Conservation (phyloP, 2,329 filamentous ascomycete species). For the Fusarium sp. region DNA sequence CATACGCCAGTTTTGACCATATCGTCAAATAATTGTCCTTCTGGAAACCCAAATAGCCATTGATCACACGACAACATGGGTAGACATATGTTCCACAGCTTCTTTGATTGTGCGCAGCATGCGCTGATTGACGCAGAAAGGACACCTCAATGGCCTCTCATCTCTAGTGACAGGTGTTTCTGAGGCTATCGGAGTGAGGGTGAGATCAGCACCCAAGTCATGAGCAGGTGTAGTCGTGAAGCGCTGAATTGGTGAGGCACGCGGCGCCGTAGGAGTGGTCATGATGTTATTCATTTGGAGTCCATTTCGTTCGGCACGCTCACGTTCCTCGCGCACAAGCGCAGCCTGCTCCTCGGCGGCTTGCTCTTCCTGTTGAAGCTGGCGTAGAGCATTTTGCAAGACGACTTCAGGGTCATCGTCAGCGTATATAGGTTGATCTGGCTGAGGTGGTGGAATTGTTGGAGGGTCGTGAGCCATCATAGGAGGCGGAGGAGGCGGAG, state of each 20-base stretch:
- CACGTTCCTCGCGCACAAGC: conserved; percentile 63
- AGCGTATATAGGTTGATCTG: conserved; percentile 56
- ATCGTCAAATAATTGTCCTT: background rate
- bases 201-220: conserved; percentile 57
- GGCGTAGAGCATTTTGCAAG: conserved; percentile 68
- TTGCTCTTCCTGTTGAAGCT: conserved; percentile 69
- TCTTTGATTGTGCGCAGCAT: conserved; percentile 71
- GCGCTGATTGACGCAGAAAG: conserved; percentile 70
- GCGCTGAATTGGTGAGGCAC: conserved; percentile 48
- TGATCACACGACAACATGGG: conserved; percentile 64
- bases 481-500: conserved; percentile 34
- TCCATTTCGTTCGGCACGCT: conserved; percentile 57
- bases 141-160: conserved; percentile 66
- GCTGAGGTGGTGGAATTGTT: conserved; percentile 46
- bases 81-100: conserved; percentile 71
- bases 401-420: conserved; percentile 68
- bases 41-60: background rate
- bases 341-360: conserved; percentile 68
- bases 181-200: conserved; percentile 65
- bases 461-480: conserved; percentile 44
- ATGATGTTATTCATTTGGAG: conserved; percentile 47
- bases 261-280: conserved; percentile 47
- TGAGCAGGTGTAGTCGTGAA: conserved; percentile 51
- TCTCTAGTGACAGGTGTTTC: conserved; percentile 58
- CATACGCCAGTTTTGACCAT: conserved; percentile 5